These are phyloP conservation scores for Penicillium sp. DNA, from an alignment of 2,329 filamentous ascomycete species.

Conservation along the genomic window DNA sequence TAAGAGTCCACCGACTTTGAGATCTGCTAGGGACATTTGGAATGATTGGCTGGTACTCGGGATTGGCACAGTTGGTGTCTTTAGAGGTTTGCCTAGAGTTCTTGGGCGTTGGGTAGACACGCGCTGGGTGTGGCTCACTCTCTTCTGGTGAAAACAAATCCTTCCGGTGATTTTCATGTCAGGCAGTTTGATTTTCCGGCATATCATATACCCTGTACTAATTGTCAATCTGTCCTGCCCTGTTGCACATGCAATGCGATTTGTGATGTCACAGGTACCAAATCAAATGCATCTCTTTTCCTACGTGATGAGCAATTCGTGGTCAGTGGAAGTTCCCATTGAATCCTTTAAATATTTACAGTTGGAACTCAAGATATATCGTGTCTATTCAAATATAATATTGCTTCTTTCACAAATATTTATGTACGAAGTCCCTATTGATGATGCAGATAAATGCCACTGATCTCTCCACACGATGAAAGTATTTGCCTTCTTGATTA, in stretches of 20 bases:
- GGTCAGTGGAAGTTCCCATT: neutral
- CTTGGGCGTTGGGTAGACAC: neutral
- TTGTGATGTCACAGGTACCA: neutral
- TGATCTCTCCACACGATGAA: neutral
- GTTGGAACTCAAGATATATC: too few relatives aligned
- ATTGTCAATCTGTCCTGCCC: neutral
- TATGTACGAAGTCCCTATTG: too few relatives aligned
- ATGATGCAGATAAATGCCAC: neutral
- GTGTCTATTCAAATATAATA: too few relatives aligned
- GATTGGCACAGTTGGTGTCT: neutral
- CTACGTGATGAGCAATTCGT: neutral
- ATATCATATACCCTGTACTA: neutral
- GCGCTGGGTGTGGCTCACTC: neutral
- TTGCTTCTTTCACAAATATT: too few relatives aligned
- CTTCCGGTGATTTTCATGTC: neutral
- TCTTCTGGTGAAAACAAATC: neutral
- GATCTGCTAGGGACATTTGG: constrained; percentile 1
- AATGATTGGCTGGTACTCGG: neutral
- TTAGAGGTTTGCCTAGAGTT: neutral
- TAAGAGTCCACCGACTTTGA: constrained; percentile 22
- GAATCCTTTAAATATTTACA: too few relatives aligned
- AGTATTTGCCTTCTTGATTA: neutral
- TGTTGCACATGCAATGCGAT: neutral
- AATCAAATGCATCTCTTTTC: neutral
- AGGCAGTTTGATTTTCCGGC: neutral